These are phyloP conservation scores for Thielaviopsis musarum DNA, from an alignment of 2,329 filamentous ascomycete species.

Conservation along the genomic window DNA sequence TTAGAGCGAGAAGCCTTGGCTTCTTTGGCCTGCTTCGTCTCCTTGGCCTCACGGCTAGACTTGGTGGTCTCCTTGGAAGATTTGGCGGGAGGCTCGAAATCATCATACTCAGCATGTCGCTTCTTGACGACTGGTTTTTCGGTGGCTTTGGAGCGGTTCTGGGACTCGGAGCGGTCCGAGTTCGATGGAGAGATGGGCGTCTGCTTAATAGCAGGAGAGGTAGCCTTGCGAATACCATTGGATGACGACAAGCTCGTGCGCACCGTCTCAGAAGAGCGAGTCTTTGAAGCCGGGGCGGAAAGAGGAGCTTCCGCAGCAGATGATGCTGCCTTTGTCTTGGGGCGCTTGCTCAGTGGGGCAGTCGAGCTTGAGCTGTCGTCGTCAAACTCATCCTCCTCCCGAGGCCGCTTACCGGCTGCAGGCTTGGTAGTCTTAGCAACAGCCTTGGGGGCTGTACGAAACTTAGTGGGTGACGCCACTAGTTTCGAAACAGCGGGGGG, in stretches of 20 bases:
- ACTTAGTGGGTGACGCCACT: not conserved
- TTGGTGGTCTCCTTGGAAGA: not conserved
- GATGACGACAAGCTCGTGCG: not conserved
- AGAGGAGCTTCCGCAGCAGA: not conserved
- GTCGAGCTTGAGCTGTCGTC: not conserved
- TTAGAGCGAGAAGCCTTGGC: conserved; percentile 11
- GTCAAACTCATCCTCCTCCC: not conserved
- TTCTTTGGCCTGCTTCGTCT: not conserved
- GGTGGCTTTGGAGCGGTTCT: not conserved
- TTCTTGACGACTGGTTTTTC: not conserved
- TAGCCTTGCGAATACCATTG: not conserved
- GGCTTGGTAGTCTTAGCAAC: not conserved
- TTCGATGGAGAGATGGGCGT: not conserved
- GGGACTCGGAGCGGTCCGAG: not conserved
- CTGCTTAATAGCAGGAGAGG: not conserved
- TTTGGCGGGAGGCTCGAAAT: not conserved
- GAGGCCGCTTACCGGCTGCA: not conserved
- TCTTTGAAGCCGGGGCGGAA: not conserved
- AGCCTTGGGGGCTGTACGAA: not conserved
- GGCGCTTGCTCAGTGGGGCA: conserved; percentile 13
- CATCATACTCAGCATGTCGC: not conserved
- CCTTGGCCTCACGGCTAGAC: not conserved
- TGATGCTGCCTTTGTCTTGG: conserved; percentile 11
- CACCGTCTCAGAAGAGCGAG: not conserved
- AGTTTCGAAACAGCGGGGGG: not conserved